Conservation (phyloP, 768 basidiomycete species). For the Galerina sulciceps region DNA sequence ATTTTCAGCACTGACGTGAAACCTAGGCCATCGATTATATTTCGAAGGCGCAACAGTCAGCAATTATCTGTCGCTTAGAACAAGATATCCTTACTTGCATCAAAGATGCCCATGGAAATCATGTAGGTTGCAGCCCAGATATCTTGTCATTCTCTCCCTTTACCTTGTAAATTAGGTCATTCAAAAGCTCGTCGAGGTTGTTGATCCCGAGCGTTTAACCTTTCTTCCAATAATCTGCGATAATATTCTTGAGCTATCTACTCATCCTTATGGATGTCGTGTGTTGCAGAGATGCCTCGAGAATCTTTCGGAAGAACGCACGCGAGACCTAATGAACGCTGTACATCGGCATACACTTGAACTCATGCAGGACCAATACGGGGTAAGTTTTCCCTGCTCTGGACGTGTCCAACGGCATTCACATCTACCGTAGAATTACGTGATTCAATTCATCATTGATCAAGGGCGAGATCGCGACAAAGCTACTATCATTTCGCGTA, state of each 20-base stretch:
- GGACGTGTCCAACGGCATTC: neutral
- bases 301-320: conserved; percentile 71
- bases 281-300: conserved; percentile 94
- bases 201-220: conserved; percentile 73
- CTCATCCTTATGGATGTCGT: conserved; percentile 92
- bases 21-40: conserved; percentile 84
- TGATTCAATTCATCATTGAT: conserved; percentile 91
- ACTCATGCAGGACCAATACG: conserved; percentile 91
- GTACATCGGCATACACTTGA: conserved; percentile 70
- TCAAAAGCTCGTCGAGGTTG: conserved; percentile 86
- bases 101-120: conserved; percentile 92
- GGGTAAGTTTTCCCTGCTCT: conserved; percentile 53
- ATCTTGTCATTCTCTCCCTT: conserved; percentile 2
- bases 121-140: conserved; percentile 54
- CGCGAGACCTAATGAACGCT: conserved; percentile 79
- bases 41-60: conserved; percentile 74
- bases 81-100: conserved; percentile 83
- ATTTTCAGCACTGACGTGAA: conserved; percentile 3
- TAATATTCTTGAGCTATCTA: conserved; percentile 79
- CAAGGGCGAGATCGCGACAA: conserved; percentile 76
- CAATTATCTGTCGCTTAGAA: conserved; percentile 80
- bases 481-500: conserved; percentile 62
- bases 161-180: conserved; percentile 57
- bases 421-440: conserved; percentile 72
- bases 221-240: conserved; percentile 80